phyloP scores from a whole-genome alignment of 2,329 filamentous ascomycete genomes.

The Talaromyces sp. region DNA sequence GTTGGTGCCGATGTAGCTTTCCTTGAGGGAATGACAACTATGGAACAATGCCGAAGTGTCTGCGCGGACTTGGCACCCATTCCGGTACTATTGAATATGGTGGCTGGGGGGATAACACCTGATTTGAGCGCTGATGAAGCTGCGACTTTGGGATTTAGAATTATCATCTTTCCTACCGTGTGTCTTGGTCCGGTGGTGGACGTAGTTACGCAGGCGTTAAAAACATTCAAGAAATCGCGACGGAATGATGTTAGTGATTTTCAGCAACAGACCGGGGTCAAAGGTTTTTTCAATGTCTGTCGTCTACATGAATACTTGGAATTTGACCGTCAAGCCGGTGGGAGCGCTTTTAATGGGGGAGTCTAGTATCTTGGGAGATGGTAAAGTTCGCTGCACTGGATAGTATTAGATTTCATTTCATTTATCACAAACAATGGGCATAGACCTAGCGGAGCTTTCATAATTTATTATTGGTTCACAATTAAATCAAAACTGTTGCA shows the following conservation, averaged over 20 bases:
- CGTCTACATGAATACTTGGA: neutral
- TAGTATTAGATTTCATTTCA: neutral
- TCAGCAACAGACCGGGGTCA: neutral
- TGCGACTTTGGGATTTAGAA: conserved; percentile 32
- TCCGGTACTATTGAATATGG: conserved; percentile 40
- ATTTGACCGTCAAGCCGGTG: neutral
- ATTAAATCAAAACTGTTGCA: no score
- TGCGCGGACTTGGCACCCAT: conserved; percentile 31
- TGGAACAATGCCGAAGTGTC: conserved; percentile 30
- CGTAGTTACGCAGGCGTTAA: neutral
- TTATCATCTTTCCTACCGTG: conserved; percentile 20
- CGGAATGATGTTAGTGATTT: neutral
- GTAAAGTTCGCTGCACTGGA: neutral
- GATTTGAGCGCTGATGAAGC: conserved; percentile 33
- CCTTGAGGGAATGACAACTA: conserved; percentile 34
- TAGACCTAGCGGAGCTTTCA: neutral
- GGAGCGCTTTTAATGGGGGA: neutral
- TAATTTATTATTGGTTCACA: neutral
- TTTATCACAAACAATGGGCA: neutral
- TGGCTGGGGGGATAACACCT: conserved; percentile 38
- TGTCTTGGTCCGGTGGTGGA: conserved; percentile 1
- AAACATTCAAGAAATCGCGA: neutral
- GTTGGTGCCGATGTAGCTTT: conserved; percentile 38
- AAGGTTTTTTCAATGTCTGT: neutral
- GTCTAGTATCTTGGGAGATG: neutral